phyloP scores from a whole-genome alignment of 2,329 filamentous ascomycete species.

The Scleromitrula shiraiana region DNA sequence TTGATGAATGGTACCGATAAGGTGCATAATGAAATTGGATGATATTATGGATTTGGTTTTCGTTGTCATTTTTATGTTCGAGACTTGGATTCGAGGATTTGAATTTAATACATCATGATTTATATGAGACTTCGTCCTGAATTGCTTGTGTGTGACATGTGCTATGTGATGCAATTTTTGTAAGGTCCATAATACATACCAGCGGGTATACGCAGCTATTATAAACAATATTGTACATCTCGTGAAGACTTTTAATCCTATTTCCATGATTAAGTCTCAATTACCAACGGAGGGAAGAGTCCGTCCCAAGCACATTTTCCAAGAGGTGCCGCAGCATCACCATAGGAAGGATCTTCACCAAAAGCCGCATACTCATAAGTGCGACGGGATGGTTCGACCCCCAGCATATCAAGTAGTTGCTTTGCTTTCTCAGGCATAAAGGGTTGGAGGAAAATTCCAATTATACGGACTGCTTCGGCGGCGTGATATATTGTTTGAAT shows the following conservation, averaged over 20 bases:
- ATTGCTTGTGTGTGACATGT: too few relatives aligned
- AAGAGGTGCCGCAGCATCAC: conserved; percentile 31
- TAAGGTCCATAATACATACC: too few relatives aligned
- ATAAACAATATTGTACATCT: neutral
- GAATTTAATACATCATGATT: too few relatives aligned
- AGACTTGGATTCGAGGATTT: too few relatives aligned
- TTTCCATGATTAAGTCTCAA: conserved; percentile 36
- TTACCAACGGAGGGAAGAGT: conserved; percentile 45
- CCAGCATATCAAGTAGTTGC: conserved; percentile 67
- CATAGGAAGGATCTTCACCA: conserved; percentile 64
- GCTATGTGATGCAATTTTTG: neutral
- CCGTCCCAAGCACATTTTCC: conserved; percentile 34
- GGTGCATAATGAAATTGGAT: too few relatives aligned
- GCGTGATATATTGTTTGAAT: conserved; percentile 59
- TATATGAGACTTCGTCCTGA: too few relatives aligned
- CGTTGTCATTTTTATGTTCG: too few relatives aligned
- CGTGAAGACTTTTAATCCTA: neutral
- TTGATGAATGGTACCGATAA: too few relatives aligned
- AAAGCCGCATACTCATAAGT: conserved; percentile 53
- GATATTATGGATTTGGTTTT: too few relatives aligned
- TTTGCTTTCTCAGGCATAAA: conserved; percentile 77
- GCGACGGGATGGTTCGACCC: conserved; percentile 56
- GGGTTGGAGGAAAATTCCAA: conserved; percentile 79
- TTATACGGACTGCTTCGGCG: conserved; percentile 70
- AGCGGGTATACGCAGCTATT: neutral